Conservation (phyloP, 1,139 yeast species). For the Lodderomyces beijingensis region DNA sequence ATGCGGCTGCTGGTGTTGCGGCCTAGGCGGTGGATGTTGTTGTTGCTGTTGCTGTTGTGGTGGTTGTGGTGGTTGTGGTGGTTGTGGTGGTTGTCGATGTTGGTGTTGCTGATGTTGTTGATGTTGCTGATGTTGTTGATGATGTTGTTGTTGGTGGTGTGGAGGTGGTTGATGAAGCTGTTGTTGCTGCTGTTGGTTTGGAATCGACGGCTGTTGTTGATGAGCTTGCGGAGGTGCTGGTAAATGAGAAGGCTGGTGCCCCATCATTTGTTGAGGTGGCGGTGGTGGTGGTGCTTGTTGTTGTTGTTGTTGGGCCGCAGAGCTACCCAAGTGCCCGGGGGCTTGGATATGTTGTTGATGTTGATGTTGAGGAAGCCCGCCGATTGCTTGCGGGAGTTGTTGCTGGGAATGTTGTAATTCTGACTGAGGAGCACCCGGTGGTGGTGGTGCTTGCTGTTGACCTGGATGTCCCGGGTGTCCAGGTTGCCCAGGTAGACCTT, state of each 20-base stretch:
- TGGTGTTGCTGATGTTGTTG: slow-evolving; percentile 2
- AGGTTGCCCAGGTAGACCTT: slow-evolving; percentile 16
- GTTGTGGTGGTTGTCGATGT: slow-evolving; percentile 3
- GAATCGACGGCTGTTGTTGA: slow-evolving; percentile 10
- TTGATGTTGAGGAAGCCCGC: slow-evolving; percentile 8
- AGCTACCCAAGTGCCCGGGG: not conserved
- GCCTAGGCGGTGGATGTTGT: slow-evolving; percentile 9
- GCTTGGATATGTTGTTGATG: slow-evolving; percentile 6
- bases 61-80: slow-evolving; percentile 7
- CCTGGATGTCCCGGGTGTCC: slow-evolving; percentile 16
- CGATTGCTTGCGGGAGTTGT: slow-evolving; percentile 10
- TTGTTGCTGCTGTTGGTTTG: slow-evolving; percentile 7
- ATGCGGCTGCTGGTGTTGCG: slow-evolving; percentile 7
- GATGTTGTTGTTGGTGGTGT: slow-evolving; percentile 4
- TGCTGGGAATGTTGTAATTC: slow-evolving; percentile 9
- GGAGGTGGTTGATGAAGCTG: slow-evolving; percentile 7
- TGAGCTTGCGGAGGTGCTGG: slow-evolving; percentile 6
- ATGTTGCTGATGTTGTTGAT: slow-evolving; percentile 5
- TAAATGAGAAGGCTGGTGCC: slow-evolving; percentile 10
- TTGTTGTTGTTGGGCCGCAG: slow-evolving; percentile 6
- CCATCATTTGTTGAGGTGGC: slow-evolving; percentile 12
- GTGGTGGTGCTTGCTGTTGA: slow-evolving; percentile 16
- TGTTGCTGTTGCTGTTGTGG: slow-evolving; percentile 7
- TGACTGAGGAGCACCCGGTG: slow-evolving; percentile 10
- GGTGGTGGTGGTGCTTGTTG: slow-evolving; percentile 12